phyloP scores from a whole-genome alignment of 73 alveolate species.

The Paramecium tetraurelia region DNA sequence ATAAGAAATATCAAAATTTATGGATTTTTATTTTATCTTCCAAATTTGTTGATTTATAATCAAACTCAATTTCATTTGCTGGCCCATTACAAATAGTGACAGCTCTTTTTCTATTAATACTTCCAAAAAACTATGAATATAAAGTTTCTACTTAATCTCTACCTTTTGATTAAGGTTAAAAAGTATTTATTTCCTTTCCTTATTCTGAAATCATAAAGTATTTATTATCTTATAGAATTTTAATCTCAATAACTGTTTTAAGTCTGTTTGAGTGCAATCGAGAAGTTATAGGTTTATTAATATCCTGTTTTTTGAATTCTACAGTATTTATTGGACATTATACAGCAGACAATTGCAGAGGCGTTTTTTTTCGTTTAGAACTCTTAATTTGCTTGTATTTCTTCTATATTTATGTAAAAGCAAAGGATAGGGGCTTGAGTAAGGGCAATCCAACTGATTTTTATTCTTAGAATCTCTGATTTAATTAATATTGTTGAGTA shows the following conservation, averaged over 20 bases:
- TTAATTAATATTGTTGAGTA: not conserved
- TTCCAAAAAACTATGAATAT: constrained; percentile 1
- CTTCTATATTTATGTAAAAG: not conserved
- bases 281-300: not conserved
- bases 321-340: not conserved
- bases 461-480: not conserved
- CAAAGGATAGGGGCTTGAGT: not conserved
- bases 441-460: not conserved
- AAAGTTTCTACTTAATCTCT: not conserved
- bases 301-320: not conserved
- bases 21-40: not conserved
- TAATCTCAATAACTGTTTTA: not conserved
- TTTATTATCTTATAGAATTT: not conserved
- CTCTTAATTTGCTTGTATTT: not conserved
- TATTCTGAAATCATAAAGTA: not conserved
- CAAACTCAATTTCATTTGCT: not conserved
- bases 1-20: not conserved
- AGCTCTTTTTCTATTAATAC: constrained; percentile 5
- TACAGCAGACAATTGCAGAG: not conserved
- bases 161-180: not conserved
- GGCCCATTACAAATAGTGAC: not conserved
- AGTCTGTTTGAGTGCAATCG: not conserved
- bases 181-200: not conserved
- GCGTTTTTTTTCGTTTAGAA: not conserved
- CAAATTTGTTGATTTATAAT: not conserved